Percentiles rank a stretch among this genome's conserved stretches.
These are phyloP conservation scores for Stromatinia cepivora DNA, from an alignment of 2,329 filamentous ascomycete genomes.

Conservation along the genomic window DNA sequence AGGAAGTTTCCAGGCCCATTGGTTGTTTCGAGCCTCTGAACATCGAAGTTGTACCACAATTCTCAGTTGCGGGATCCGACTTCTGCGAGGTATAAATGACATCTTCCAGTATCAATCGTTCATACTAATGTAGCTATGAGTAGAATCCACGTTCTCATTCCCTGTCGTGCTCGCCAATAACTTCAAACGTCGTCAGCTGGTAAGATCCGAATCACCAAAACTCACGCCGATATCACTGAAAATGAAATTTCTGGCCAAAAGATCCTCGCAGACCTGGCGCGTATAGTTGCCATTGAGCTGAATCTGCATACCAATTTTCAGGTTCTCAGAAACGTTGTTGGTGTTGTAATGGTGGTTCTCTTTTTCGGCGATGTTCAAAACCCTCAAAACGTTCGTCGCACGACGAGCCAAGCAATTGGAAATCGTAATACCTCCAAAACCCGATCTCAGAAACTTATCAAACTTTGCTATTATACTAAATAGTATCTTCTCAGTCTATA, in stretches of 20 bases:
- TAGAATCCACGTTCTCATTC: too few relatives aligned
- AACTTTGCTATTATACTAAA: neutral
- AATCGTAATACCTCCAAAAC: neutral
- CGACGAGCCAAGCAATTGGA: neutral
- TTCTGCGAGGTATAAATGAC: neutral
- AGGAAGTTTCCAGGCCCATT: neutral
- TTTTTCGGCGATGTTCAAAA: neutral
- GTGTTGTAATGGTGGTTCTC: neutral
- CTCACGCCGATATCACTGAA: neutral
- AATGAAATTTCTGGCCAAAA: neutral
- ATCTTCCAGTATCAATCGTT: neutral
- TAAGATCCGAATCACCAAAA: neutral
- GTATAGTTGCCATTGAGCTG: neutral
- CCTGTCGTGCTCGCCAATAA: neutral
- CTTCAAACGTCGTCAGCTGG: neutral
- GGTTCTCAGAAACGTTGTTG: neutral
- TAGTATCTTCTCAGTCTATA: too few relatives aligned
- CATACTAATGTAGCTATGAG: too few relatives aligned
- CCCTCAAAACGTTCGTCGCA: neutral
- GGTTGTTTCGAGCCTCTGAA: neutral
- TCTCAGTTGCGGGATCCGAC: neutral
- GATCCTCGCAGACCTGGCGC: neutral
- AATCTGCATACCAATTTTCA: neutral
- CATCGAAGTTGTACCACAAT: neutral
- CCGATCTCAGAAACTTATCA: neutral